Base-by-base conservation (phyloP, 441 rosid species). In the Isatis lusitanica region DNA sequence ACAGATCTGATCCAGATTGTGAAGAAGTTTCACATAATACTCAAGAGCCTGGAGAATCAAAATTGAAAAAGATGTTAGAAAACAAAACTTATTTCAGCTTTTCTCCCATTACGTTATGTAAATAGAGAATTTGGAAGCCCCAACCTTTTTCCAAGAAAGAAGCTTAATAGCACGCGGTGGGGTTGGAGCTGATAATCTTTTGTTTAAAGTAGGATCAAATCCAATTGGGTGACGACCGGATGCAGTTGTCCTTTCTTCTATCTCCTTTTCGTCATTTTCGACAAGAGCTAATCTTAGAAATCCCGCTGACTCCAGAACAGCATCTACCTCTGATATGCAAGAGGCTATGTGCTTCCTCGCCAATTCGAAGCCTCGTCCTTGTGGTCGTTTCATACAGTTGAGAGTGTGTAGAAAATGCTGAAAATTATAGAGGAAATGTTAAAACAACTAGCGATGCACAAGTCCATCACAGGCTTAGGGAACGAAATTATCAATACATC, bases 401-500 rank as follows among this genome's bases (percentile, higher is more conserved):
- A 95, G 89, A 81, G 91, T 82, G 74, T 93, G 98, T 76, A 85
- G 91, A 84, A 90, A 91, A 79, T 91, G 96, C 99, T 95, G 96
- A 84, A 87, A 80, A 73, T 35, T 72, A 63, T 60, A 18, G 69
- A 78, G 60, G 74, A 68, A 39, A 55, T 5, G 43, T 76, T 63
- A 46, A 80, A 46, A 68, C 71, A 68, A 48, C 72, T 12, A 71
- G 61, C 55, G 75, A 61, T 39, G 66, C 55, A 47, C 43, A 62
- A 53, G 39, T 60, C 35, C 24, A 44, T 33, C 59, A 44, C 16
- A 64, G 40, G 68, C 36, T 18, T 15, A 55, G 18, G 56, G 62
- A 59, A 64, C 21, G 9, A 53, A 50, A 70, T 26, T 64, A 31
- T 38, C 55, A 17, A 38, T 36, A 36, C 40, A 53, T 63, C 64